These are phyloP conservation scores for Coprinopsis strossmayeri DNA, from an alignment of 768 basidiomycete genomes.

Conservation along the genomic window DNA sequence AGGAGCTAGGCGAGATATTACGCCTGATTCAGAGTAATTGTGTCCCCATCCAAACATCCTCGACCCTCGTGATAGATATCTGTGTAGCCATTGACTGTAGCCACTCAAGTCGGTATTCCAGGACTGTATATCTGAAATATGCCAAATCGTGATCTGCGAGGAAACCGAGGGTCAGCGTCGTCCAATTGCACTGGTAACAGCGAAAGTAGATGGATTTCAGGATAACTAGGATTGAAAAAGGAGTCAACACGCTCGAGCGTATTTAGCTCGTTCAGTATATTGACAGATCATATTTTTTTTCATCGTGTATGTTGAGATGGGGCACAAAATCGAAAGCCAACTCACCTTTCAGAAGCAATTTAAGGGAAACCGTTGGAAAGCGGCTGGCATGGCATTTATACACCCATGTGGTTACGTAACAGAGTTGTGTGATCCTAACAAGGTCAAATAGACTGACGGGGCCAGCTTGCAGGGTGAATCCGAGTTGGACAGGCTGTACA, in stretches of 20 bases:
- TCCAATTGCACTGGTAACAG: too few relatives aligned
- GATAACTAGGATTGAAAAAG: conserved; percentile 4
- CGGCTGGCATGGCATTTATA: background rate
- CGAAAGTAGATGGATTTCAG: too few relatives aligned
- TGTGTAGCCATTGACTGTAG: too few relatives aligned
- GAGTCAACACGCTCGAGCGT: background rate
- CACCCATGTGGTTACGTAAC: background rate
- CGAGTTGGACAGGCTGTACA: background rate
- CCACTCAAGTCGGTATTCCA: too few relatives aligned
- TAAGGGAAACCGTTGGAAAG: background rate
- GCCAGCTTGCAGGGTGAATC: background rate
- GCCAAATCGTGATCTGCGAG: too few relatives aligned
- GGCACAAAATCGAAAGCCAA: background rate
- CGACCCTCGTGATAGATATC: too few relatives aligned
- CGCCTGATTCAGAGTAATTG: too few relatives aligned
- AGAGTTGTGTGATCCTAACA: background rate
- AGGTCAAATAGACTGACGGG: background rate
- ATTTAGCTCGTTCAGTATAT: conserved; percentile 1
- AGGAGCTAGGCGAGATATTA: too few relatives aligned
- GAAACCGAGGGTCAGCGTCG: too few relatives aligned
- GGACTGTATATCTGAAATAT: too few relatives aligned
- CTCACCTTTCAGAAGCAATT: background rate
- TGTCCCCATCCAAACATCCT: too few relatives aligned
- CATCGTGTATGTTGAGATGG: background rate
- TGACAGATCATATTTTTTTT: background rate